These are phyloP conservation scores for Eutypa lata DNA, from an alignment of 2,329 filamentous ascomycete genomes.

Conservation along the genomic window DNA sequence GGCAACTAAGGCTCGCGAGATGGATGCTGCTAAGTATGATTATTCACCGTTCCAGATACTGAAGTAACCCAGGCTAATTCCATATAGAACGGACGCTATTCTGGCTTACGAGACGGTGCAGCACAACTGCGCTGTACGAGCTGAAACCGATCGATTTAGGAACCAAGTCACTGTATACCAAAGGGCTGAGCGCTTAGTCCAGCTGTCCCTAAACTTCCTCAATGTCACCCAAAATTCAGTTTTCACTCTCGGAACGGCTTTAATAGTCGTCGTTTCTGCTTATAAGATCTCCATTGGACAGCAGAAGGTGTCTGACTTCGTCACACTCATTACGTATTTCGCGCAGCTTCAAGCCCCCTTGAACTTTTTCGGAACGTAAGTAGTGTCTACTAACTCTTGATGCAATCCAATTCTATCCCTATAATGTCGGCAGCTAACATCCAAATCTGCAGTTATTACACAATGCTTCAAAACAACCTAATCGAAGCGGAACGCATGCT, in stretches of 20 bases:
- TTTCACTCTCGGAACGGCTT: constrained; percentile 58
- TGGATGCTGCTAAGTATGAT: constrained; percentile 43
- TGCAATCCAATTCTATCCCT: too few relatives aligned
- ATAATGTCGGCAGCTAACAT: too few relatives aligned
- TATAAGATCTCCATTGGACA: constrained; percentile 58
- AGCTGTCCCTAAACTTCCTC: constrained; percentile 54
- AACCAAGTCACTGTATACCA: constrained; percentile 56
- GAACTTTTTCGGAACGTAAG: constrained; percentile 50
- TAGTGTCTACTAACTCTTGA: background rate
- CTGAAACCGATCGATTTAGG: constrained; percentile 56
- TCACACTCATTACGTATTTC: constrained; percentile 36
- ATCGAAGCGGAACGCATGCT: constrained; percentile 45
- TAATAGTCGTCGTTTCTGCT: constrained; percentile 60
- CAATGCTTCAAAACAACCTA: constrained; percentile 42
- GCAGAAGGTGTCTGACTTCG: constrained; percentile 54
- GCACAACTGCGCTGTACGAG: constrained; percentile 59
- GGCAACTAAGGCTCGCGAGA: constrained; percentile 40
- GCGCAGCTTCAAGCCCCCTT: constrained; percentile 44
- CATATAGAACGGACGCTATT: constrained; percentile 40
- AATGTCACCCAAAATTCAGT: constrained; percentile 62
- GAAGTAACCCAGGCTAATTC: background rate
- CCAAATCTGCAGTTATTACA: constrained; percentile 37
- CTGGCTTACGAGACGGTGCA: constrained; percentile 57
- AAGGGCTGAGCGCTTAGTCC: constrained; percentile 53
- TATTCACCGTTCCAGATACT: background rate